phyloP scores from a whole-genome alignment of 352 stramenopile species.

The Phytophthora pini region DNA sequence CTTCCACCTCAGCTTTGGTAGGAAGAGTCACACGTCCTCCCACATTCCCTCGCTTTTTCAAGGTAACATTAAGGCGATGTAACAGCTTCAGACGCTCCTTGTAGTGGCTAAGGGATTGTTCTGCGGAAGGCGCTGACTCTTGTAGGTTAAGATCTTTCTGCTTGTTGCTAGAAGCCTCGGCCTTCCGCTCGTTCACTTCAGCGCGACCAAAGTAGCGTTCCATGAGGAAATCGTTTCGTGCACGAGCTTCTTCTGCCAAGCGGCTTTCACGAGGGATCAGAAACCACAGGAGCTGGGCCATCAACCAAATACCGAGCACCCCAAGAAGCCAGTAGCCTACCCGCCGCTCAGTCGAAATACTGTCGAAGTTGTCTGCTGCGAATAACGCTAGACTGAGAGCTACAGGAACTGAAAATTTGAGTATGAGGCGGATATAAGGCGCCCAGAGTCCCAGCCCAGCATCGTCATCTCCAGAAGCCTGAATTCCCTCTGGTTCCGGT shows the following conservation, averaged over 20 bases:
- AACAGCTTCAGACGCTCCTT: slow-evolving; percentile 45
- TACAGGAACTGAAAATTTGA: slow-evolving; percentile 39
- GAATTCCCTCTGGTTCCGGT: slow-evolving; percentile 37
- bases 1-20: not conserved
- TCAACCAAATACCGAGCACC: slow-evolving; percentile 39
- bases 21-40: not conserved
- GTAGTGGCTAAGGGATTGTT: slow-evolving; percentile 33
- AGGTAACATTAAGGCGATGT: slow-evolving; percentile 41
- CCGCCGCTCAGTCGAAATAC: slow-evolving; percentile 38
- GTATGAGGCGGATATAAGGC: slow-evolving; percentile 36
- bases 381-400: slow-evolving; percentile 45
- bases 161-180: not conserved
- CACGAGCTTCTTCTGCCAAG: slow-evolving; percentile 24
- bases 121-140: slow-evolving; percentile 11
- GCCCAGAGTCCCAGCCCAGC: slow-evolving; percentile 38
- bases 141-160: slow-evolving; percentile 8
- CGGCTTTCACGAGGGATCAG: slow-evolving; percentile 39
- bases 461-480: slow-evolving; percentile 10
- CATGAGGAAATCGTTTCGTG: slow-evolving; percentile 48
- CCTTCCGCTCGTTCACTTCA: slow-evolving; percentile 10
- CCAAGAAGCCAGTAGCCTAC: slow-evolving; percentile 42
- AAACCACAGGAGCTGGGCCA: slow-evolving; percentile 47
- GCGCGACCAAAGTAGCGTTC: slow-evolving; percentile 56
- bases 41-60: slow-evolving; percentile 34
- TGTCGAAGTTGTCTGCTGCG: slow-evolving; percentile 33